These are phyloP conservation scores for Amniculicola lignicola DNA, from an alignment of 495 filamentous ascomycete genomes.

Conservation along the genomic window DNA sequence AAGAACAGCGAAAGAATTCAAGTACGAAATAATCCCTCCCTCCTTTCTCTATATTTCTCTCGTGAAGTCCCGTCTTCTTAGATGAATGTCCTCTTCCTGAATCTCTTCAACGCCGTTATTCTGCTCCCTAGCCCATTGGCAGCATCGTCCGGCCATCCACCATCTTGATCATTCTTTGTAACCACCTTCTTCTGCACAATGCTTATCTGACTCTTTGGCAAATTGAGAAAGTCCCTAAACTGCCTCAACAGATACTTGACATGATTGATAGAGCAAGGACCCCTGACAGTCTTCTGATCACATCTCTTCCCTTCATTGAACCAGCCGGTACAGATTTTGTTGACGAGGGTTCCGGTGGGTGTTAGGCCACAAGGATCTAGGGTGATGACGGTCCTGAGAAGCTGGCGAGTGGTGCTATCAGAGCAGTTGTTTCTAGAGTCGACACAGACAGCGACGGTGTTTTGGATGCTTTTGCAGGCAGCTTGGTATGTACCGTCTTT, in stretches of 20 bases:
- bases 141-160: no score
- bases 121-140: no score
- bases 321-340: neutral
- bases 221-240: slow-evolving; percentile 7
- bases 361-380: neutral
- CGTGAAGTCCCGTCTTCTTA: no score
- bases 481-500: no score
- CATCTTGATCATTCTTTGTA: no score
- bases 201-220: no score
- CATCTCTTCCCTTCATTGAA: neutral
- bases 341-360: neutral
- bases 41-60: no score
- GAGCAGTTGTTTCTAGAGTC: neutral
- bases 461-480: neutral
- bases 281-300: neutral
- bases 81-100: no score
- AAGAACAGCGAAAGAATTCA: no score
- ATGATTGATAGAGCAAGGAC: slow-evolving; percentile 2
- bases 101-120: no score
- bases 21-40: no score
- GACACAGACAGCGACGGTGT: neutral
- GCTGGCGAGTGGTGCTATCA: neutral
- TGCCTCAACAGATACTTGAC: slow-evolving; percentile 6
- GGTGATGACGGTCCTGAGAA: neutral
- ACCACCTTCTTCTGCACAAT: no score